Conservation (phyloP, 495 filamentous ascomycete species). For the Lophiotrema nucula region DNA sequence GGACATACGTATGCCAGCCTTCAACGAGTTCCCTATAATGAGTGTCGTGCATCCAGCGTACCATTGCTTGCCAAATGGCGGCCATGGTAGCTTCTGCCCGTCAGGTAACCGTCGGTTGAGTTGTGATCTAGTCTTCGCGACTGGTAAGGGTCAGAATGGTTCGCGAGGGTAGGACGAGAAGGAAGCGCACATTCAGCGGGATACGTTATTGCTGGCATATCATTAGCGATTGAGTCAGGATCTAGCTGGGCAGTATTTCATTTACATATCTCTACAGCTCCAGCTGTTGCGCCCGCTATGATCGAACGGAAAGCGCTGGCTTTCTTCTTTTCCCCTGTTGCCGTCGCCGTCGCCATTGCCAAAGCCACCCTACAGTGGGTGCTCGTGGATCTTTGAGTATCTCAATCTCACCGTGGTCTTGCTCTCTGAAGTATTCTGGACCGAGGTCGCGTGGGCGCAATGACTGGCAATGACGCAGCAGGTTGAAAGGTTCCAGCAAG, state of each 20-base stretch:
- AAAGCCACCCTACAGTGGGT: too few species aligned
- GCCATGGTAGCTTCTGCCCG: conserved; percentile 89
- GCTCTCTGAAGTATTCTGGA: too few species aligned
- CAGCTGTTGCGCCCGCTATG: conserved; percentile 83
- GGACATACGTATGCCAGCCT: conserved; percentile 84
- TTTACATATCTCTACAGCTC: conserved; percentile 90
- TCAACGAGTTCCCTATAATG: conserved; percentile 93
- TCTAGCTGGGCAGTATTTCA: not conserved
- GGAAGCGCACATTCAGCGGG: conserved; percentile 79
- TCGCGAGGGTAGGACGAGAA: not conserved
- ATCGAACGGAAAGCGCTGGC: conserved; percentile 83
- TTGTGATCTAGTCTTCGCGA: conserved; percentile 93
- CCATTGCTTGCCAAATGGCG: conserved; percentile 90
- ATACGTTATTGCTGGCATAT: conserved; percentile 83
- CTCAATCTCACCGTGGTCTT: too few species aligned
- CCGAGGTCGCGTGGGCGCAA: too few species aligned
- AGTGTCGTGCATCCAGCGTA: conserved; percentile 97
- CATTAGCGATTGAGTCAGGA: too few species aligned
- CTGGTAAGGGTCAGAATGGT: conserved; percentile 43
- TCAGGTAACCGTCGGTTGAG: conserved; percentile 82
- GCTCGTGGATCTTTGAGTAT: too few species aligned
- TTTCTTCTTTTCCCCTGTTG: conserved; percentile 31
- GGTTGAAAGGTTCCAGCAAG: too few species aligned
- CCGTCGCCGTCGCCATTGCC: not conserved
- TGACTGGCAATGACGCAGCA: too few species aligned